Percentiles rank a stretch among this genome's conserved stretches.
These are phyloP conservation scores for Sinapis alba DNA, from an alignment of 441 rosid species.

Conservation along the genomic window DNA sequence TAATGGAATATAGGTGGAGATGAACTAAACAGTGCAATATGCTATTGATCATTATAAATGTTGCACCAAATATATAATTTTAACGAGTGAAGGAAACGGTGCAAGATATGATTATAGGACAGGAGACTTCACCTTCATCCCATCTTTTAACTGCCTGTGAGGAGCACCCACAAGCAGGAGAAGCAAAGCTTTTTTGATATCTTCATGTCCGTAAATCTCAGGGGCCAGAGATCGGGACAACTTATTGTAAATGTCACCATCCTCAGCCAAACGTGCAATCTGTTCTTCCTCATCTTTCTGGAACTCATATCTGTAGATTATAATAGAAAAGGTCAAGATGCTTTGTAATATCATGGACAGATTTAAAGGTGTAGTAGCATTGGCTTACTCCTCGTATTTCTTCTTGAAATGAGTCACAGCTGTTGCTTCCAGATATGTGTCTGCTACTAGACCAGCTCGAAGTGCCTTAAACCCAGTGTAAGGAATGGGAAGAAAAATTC, in stretches of 20 bases:
- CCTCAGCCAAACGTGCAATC: constrained; percentile 90
- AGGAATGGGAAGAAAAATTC: constrained; percentile 98
- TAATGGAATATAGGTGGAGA: constrained; percentile 8
- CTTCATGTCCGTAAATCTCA: constrained; percentile 99
- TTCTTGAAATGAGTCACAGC: constrained; percentile 68
- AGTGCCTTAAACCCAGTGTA: constrained; percentile 92
- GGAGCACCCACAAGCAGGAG: constrained; percentile 99
- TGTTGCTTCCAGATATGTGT: constrained; percentile 94
- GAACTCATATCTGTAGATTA: constrained; percentile 76
- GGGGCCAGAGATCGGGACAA: constrained; percentile 93
- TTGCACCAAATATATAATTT: not conserved
- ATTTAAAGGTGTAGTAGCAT: constrained; percentile 9
- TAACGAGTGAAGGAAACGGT: constrained; percentile 3
- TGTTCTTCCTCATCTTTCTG: constrained; percentile 89
- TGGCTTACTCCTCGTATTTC: constrained; percentile 16
- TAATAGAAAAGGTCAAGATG: not conserved
- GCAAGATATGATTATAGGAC: constrained; percentile 1
- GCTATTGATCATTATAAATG: too few species aligned
- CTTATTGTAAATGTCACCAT: constrained; percentile 96
- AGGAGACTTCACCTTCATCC: constrained; percentile 82
- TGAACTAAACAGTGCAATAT: not conserved
- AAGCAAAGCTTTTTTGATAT: constrained; percentile 92
- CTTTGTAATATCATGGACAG: constrained; percentile 10
- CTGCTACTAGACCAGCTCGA: constrained; percentile 99
- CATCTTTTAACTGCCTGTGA: constrained; percentile 92